Conservation (phyloP, 257 asterid genomes). For the Orobanche coerulescens region DNA sequence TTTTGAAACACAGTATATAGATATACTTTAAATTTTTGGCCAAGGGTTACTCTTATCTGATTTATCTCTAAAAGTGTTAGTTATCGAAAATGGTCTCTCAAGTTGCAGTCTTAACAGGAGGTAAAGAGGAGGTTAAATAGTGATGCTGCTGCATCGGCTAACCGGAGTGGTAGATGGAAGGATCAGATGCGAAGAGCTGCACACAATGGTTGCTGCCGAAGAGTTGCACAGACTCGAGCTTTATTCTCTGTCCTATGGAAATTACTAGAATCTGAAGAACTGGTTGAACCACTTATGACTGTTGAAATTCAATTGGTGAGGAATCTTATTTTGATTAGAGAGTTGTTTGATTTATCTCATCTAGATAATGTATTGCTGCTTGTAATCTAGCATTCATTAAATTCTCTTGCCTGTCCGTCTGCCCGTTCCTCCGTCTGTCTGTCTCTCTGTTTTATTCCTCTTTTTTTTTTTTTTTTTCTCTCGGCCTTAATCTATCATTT, state of each 20-base stretch:
- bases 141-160: slow-evolving; percentile 83
- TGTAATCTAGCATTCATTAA: slow-evolving; percentile 1
- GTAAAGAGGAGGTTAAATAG: slow-evolving; percentile 79
- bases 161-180: slow-evolving; percentile 86
- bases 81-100: slow-evolving; percentile 19
- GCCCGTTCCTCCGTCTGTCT: too few relatives aligned
- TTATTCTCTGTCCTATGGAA: slow-evolving; percentile 80
- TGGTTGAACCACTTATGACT: slow-evolving; percentile 57
- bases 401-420: too few relatives aligned
- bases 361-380: not conserved
- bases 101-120: slow-evolving; percentile 45
- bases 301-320: slow-evolving; percentile 83
- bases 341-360: slow-evolving; percentile 10
- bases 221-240: slow-evolving; percentile 86
- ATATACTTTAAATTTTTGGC: not conserved
- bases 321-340: slow-evolving; percentile 1
- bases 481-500: slow-evolving; percentile 13
- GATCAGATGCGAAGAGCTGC: slow-evolving; percentile 91
- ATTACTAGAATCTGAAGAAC: slow-evolving; percentile 66
- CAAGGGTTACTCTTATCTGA: not conserved
- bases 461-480: too few relatives aligned
- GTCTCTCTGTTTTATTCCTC: too few relatives aligned
- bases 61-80: slow-evolving; percentile 14
- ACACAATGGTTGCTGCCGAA: slow-evolving; percentile 89
- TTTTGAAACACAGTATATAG: not conserved